Conservation (phyloP, 306 rosid species). For the Potentilla sterilis region DNA sequence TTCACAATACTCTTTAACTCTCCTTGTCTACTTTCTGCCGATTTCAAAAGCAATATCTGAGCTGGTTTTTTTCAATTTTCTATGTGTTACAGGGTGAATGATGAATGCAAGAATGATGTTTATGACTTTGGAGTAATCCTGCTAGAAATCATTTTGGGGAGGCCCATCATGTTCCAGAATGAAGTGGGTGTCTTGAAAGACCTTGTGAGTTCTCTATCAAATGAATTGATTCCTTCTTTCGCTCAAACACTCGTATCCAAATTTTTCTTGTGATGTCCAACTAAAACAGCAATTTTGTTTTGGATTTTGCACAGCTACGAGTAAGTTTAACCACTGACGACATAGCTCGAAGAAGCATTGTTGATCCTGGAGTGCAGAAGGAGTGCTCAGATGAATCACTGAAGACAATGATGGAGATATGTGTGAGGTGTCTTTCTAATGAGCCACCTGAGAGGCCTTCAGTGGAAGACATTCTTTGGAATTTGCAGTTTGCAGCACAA, state of each 20-base stretch:
- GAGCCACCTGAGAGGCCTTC: constrained; percentile 69
- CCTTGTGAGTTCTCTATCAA: constrained; percentile 59
- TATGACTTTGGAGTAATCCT: constrained; percentile 83
- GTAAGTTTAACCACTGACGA: constrained; percentile 76
- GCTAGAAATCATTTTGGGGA: constrained; percentile 80
- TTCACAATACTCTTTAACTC: background rate
- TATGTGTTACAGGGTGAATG: constrained; percentile 43
- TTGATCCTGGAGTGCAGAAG: constrained; percentile 71
- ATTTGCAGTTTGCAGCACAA: constrained; percentile 89
- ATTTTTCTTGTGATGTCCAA: background rate
- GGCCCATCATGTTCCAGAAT: constrained; percentile 73
- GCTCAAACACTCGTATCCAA: background rate
- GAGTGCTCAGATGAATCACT: constrained; percentile 79
- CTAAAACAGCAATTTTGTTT: constrained; percentile 9
- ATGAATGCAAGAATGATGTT: constrained; percentile 75
- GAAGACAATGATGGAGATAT: constrained; percentile 81
- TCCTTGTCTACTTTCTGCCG: background rate
- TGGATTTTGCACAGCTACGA: constrained; percentile 49
- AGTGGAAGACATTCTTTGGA: constrained; percentile 89
- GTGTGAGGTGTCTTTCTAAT: constrained; percentile 66
- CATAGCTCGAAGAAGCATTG: constrained; percentile 67
- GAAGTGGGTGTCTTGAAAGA: constrained; percentile 82
- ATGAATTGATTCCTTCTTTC: background rate
- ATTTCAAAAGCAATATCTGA: background rate
- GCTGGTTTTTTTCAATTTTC: background rate